phyloP scores from a whole-genome alignment of 345 rosid genomes.

The Gossypioides kirkii region DNA sequence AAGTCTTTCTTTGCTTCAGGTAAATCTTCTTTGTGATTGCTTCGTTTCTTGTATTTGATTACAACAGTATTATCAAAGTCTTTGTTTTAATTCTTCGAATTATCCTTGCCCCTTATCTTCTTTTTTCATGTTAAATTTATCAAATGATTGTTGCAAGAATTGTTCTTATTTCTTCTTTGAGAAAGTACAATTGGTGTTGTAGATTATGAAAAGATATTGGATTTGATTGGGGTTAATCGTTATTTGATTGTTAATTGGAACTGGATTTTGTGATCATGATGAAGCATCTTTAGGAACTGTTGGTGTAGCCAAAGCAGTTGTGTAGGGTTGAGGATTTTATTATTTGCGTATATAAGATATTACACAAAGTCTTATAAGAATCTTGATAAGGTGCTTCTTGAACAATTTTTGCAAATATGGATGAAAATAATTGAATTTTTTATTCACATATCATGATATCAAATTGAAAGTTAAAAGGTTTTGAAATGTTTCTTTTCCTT shows the following conservation, averaged over 20 bases:
- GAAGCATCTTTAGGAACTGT: neutral
- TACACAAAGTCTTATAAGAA: no score
- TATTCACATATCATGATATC: neutral
- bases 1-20: constrained; percentile 16
- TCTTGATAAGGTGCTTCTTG: no score
- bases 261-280: neutral
- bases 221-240: neutral
- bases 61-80: neutral
- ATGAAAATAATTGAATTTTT: no score
- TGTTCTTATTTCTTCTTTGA: neutral
- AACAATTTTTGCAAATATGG: no score
- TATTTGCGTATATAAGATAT: no score
- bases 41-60: neutral
- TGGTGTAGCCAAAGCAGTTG: neutral
- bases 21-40: neutral
- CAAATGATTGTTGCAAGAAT: no score
- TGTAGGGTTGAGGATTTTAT: neutral
- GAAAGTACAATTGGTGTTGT: neutral
- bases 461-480: neutral
- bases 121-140: neutral
- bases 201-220: neutral
- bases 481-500: neutral
- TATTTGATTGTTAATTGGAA: neutral
- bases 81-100: neutral
- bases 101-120: neutral